Conservation (phyloP, 2,329 filamentous ascomycete species). For the Beauveria caledonica region DNA sequence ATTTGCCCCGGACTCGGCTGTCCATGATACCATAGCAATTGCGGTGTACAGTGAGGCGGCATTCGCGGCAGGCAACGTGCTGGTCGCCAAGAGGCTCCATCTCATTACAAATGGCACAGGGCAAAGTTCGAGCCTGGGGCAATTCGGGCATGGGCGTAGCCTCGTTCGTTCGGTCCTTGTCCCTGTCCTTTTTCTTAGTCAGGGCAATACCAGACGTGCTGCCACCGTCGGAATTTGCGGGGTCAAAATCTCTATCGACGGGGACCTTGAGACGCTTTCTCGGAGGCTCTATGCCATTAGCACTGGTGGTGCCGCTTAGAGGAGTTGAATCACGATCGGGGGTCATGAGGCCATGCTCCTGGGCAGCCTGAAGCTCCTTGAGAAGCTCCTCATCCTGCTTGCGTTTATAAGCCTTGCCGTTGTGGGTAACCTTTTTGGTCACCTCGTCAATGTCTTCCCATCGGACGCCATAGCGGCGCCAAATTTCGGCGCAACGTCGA, state of each 20-base stretch:
- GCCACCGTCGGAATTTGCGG: slow-evolving; percentile 35
- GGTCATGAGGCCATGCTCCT: slow-evolving; percentile 44
- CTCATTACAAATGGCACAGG: slow-evolving; percentile 77
- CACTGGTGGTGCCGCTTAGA: slow-evolving; percentile 22
- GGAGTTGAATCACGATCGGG: slow-evolving; percentile 36
- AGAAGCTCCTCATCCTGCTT: slow-evolving; percentile 87
- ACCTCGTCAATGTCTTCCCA: slow-evolving; percentile 93
- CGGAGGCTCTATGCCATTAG: slow-evolving; percentile 42
- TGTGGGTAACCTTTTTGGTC: slow-evolving; percentile 73
- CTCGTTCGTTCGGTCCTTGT: slow-evolving; percentile 41
- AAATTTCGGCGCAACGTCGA: slow-evolving; percentile 81
- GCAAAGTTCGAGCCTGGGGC: slow-evolving; percentile 68
- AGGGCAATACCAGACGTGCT: slow-evolving; percentile 24
- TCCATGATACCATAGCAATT: slow-evolving; percentile 82
- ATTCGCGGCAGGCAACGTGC: slow-evolving; percentile 74
- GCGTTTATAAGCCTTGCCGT: slow-evolving; percentile 75
- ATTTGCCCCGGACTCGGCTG: slow-evolving; percentile 65
- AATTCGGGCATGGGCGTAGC: slow-evolving; percentile 62
- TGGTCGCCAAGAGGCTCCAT: slow-evolving; percentile 64
- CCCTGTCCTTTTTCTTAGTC: slow-evolving; percentile 50
- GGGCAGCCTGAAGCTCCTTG: slow-evolving; percentile 59
- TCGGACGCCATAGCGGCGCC: slow-evolving; percentile 91
- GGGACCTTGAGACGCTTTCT: slow-evolving; percentile 57
- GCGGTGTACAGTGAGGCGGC: slow-evolving; percentile 83
- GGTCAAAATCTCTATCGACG: slow-evolving; percentile 43